phyloP scores from a whole-genome alignment of 1,284 basidiomycete genomes.

The Malassezia japonica region DNA sequence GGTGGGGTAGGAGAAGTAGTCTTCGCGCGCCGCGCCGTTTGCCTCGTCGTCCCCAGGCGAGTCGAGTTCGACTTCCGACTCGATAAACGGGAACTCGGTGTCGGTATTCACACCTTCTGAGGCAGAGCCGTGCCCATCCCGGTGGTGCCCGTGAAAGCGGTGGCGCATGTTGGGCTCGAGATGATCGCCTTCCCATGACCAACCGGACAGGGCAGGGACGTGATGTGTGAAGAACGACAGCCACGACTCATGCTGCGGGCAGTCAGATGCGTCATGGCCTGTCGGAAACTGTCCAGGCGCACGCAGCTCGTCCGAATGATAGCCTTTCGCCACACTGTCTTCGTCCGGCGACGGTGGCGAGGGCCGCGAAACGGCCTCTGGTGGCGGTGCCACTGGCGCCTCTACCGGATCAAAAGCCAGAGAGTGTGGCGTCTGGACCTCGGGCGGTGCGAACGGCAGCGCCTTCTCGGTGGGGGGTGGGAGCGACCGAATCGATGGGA shows the following conservation, averaged over 20 bases:
- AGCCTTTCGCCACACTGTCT: no score
- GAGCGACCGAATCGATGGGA: no score
- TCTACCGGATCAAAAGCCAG: no score
- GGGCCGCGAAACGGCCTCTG: no score
- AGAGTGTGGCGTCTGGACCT: no score
- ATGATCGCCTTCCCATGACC: not conserved
- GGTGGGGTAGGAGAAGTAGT: conserved; percentile 11
- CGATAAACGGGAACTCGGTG: not conserved
- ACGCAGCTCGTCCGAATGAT: conserved; percentile 3
- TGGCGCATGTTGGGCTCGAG: not conserved
- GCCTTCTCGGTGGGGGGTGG: no score
- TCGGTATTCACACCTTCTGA: not conserved
- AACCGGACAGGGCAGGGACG: not conserved
- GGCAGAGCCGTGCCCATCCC: not conserved
- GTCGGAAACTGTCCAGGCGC: conserved; percentile 13
- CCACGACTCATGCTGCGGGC: not conserved
- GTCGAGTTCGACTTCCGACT: conserved; percentile 4
- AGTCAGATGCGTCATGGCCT: not conserved
- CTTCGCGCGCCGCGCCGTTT: not conserved
- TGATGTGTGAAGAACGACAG: not conserved
- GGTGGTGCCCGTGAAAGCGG: not conserved
- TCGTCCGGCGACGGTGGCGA: no score
- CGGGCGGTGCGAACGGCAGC: no score
- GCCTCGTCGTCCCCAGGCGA: not conserved
- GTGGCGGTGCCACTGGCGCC: no score